Evolutionary conservation across 129 eudicot genomes (phyloP).

Genomic region (Centella asiatica): DNA sequence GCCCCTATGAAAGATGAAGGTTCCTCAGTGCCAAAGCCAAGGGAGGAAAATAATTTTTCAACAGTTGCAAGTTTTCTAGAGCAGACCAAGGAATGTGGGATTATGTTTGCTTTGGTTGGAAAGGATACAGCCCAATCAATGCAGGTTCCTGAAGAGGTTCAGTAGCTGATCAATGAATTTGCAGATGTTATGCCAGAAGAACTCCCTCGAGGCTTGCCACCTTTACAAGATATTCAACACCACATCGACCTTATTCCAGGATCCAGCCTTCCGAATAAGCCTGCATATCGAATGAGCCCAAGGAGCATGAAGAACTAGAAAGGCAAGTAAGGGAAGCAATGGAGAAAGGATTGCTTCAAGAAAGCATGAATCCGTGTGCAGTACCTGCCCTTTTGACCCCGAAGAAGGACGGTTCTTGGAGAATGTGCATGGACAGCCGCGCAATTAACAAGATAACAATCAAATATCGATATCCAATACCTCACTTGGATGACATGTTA

Average conservation of each 20-base stretch:
- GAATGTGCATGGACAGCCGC: too few species aligned
- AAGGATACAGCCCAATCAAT: neutral
- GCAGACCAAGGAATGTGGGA: neutral
- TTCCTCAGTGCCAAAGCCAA: neutral
- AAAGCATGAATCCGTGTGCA: too few species aligned
- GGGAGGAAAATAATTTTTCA: neutral
- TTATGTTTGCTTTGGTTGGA: neutral
- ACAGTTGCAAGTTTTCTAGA: neutral
- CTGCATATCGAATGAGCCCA: neutral
- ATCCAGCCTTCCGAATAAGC: neutral
- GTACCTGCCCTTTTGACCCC: too few species aligned
- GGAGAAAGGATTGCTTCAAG: too few species aligned
- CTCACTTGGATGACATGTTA: too few species aligned
- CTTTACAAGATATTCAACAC: neutral
- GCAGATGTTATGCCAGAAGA: neutral
- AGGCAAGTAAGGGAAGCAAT: neutral
- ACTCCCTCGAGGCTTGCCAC: neutral
- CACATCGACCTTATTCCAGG: neutral
- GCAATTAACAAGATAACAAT: too few species aligned
- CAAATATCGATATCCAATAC: too few species aligned
- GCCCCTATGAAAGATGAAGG: neutral
- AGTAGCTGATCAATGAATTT: neutral
- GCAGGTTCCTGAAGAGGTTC: neutral
- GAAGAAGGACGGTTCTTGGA: too few species aligned
- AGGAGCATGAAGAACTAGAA: neutral